These are phyloP conservation scores for Aspergillus fijiensis DNA, from an alignment of 2,329 filamentous ascomycete species.

Conservation along the genomic window DNA sequence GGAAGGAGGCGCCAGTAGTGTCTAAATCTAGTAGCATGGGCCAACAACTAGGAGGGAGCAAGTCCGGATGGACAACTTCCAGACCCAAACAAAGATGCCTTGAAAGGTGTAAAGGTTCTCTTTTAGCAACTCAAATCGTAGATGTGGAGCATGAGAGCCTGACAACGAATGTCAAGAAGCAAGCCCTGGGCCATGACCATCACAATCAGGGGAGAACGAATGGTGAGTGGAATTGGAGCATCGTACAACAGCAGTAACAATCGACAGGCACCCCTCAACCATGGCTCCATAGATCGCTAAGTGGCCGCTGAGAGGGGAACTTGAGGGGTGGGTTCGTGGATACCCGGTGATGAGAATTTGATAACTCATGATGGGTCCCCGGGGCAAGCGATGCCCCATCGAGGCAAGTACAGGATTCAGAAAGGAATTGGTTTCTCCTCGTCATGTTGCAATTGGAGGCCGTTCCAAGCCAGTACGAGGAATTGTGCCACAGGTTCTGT, in stretches of 20 bases:
- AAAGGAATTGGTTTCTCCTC: neutral
- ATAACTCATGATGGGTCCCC: slow-evolving; percentile 1
- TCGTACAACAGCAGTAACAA: slow-evolving; percentile 15
- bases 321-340: neutral
- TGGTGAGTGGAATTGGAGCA: neutral
- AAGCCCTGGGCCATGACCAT: neutral
- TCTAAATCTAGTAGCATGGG: neutral
- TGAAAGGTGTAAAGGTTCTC: neutral
- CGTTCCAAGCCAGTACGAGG: neutral
- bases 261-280: slow-evolving; percentile 18
- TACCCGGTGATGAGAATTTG: neutral
- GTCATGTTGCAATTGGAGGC: neutral
- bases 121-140: neutral
- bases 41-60: neutral
- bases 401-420: neutral
- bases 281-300: slow-evolving; percentile 15
- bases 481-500: neutral
- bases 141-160: neutral
- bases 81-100: neutral
- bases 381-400: slow-evolving; percentile 3
- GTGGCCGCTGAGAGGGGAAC: slow-evolving; percentile 1
- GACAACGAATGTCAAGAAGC: neutral
- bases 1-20: neutral
- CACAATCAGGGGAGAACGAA: slow-evolving; percentile 7
- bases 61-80: neutral